Evolutionary conservation across 1,139 yeast species (phyloP), one percentile per base, ranked within the genome.

Genomic region (Pichia sp.): DNA sequence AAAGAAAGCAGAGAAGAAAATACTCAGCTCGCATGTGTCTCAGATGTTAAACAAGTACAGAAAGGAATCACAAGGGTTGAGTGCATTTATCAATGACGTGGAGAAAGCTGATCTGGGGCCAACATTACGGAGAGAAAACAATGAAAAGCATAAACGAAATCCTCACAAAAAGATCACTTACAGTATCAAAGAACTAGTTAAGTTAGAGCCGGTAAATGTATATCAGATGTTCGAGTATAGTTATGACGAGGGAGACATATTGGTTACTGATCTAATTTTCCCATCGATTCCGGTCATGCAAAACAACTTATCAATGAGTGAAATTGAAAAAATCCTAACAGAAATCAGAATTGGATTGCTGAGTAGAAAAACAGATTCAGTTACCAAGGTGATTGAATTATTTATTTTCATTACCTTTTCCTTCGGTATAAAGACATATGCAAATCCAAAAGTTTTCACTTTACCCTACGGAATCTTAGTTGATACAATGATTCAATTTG

Each of bases 381-480:
- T 63, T 56, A 58, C 65, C 1, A 61, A 60, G 44, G 47, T 55
- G n/a, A 40, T 68, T 2, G 64, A 61, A 31, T 29, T 64, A 2
- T 30, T 68, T 17, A 56, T 61, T 24, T 59, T 72, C 16, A 49
- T 71, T 10, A 58, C 66, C 1, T 59, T 66, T 40, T 71, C 72
- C 4, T 59, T 63, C 6, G 64, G 68, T 9, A 51, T 61, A n/a
- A 56, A 56, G n/a, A 44, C 60, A 6, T 58, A 58, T 46, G 66
- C 65, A 27, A 75, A 75, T 54, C 70, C 71, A 4, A 70, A 68
- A 46, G 65, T 69, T 30, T 76, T 68, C 51, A 61, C 75, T 14
- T 62, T 64, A 45, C 65, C 73, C 2, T 75, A 74, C 57, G 72
- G 70, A 42, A 69, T 69, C n/a, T 60, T 75, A 20, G 57, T 77